Percentiles rank a stretch among this genome's conserved stretches.
Evolutionary conservation across 371 early-diverging fungal genomes (phyloP).

Genomic region (Haplosporangium sp.): DNA sequence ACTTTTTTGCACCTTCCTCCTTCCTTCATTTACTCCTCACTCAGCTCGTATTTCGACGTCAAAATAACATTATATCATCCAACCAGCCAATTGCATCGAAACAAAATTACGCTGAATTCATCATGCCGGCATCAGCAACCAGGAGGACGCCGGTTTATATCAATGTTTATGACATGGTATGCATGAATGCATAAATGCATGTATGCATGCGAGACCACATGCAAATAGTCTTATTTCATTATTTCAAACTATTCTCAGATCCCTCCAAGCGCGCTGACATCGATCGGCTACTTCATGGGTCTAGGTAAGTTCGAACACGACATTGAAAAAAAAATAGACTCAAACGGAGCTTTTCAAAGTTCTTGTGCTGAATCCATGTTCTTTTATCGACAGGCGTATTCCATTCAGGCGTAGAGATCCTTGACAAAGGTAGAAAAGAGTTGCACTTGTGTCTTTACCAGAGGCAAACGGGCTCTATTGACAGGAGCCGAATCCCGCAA

Average conservation of each 20-base stretch:
- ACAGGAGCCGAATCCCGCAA: background rate
- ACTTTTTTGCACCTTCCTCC: background rate
- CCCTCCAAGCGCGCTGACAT: slow-evolving; percentile 64
- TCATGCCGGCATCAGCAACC: slow-evolving; percentile 31
- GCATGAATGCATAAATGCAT: background rate
- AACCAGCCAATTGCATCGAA: background rate
- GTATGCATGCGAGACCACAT: background rate
- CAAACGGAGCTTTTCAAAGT: background rate
- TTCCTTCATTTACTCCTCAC: background rate
- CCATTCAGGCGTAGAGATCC: slow-evolving; percentile 73
- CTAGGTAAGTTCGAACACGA: slow-evolving; percentile 55
- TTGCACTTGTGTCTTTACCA: background rate
- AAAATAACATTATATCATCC: background rate
- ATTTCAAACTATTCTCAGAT: slow-evolving; percentile 47
- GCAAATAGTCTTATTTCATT: too few relatives aligned
- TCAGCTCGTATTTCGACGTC: background rate
- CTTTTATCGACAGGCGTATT: slow-evolving; percentile 60
- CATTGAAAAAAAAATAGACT: slow-evolving; percentile 5
- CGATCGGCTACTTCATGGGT: slow-evolving; percentile 67
- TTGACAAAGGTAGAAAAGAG: slow-evolving; percentile 56
- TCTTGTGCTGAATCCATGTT: background rate
- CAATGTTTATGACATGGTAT: slow-evolving; percentile 73
- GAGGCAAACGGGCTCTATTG: background rate
- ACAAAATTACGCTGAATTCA: slow-evolving; percentile 6
- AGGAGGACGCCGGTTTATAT: slow-evolving; percentile 58